phyloP scores from a whole-genome alignment of 768 basidiomycete species.

The Daedaleopsis sinensis region DNA sequence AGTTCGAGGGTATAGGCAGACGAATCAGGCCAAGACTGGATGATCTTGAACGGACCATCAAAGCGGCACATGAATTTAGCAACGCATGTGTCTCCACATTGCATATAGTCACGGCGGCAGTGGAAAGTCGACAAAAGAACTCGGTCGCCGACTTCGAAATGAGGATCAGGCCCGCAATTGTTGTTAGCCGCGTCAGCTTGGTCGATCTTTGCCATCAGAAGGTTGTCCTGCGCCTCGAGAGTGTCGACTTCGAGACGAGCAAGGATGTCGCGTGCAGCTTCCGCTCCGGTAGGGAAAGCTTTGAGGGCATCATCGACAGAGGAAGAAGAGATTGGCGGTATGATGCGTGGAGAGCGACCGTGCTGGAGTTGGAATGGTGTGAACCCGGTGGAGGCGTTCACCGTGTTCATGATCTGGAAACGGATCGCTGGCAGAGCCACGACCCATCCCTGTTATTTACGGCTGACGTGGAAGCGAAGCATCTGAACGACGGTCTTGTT shows the following conservation, averaged over 20 bases:
- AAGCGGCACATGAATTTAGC: conserved; percentile 46
- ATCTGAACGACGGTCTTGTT: conserved; percentile 32
- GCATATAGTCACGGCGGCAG: conserved; percentile 30
- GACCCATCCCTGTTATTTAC: conserved; percentile 24
- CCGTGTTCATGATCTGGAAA: conserved; percentile 29
- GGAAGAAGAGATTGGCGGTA: conserved; percentile 9
- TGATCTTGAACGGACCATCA: conserved; percentile 33
- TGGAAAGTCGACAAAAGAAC: conserved; percentile 42
- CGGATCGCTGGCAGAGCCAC: too few relatives aligned
- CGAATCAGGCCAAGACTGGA: too few relatives aligned
- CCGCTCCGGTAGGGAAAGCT: not conserved
- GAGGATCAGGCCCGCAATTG: conserved; percentile 23
- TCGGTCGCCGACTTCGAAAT: conserved; percentile 33
- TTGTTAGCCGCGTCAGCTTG: conserved; percentile 34
- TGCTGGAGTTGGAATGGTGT: conserved; percentile 23
- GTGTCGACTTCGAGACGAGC: too few relatives aligned
- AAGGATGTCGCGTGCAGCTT: too few relatives aligned
- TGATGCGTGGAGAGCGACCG: not conserved
- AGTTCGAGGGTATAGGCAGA: conserved; percentile 30
- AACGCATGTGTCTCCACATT: conserved; percentile 28
- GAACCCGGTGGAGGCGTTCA: conserved; percentile 28
- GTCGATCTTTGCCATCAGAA: conserved; percentile 32
- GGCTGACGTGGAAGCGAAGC: conserved; percentile 24
- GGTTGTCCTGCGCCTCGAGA: conserved; percentile 40
- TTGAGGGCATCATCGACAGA: conserved; percentile 1